Percentiles rank a stretch among this genome's conserved stretches.
phyloP scores from a whole-genome alignment of 352 stramenopile species.

The Phytophthora colocasiae region DNA sequence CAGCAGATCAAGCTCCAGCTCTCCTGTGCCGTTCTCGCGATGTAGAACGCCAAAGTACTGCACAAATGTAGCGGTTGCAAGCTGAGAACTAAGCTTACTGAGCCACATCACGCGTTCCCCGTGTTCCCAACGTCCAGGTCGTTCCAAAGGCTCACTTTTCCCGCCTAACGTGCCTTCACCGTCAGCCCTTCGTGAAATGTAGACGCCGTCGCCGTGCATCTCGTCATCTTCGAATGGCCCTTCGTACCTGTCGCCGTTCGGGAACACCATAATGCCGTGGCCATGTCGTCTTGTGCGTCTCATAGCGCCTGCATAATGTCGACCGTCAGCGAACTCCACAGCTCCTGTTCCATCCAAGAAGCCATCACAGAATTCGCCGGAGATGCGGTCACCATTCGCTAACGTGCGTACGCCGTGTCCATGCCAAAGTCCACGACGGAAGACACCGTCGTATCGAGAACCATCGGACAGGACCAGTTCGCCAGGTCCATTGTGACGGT shows the following conservation, averaged over 20 bases:
- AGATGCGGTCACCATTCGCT: constrained; percentile 64
- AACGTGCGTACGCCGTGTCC: constrained; percentile 70
- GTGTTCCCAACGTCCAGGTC: constrained; percentile 65
- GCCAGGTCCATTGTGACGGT: constrained; percentile 73
- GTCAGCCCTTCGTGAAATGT: constrained; percentile 42
- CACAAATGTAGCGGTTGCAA: constrained; percentile 79
- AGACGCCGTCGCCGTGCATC: constrained; percentile 86
- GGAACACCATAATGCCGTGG: constrained; percentile 81
- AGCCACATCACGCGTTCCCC: constrained; percentile 75
- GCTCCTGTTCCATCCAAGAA: constrained; percentile 64
- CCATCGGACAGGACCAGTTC: constrained; percentile 74
- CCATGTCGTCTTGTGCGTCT: constrained; percentile 70
- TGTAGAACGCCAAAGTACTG: constrained; percentile 65
- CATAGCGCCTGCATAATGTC: constrained; percentile 76
- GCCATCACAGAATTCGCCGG: constrained; percentile 62
- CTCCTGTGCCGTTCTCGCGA: constrained; percentile 42
- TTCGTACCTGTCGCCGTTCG: constrained; percentile 92
- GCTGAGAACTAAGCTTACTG: constrained; percentile 70
- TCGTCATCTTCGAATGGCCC: constrained; percentile 88
- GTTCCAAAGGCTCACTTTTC: constrained; percentile 64
- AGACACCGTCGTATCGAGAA: constrained; percentile 72
- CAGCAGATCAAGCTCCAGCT: constrained; percentile 75
- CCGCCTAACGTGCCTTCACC: constrained; percentile 22
- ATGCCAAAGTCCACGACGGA: constrained; percentile 78
- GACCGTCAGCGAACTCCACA: constrained; percentile 74